Conservation (phyloP, 176 grass and related monocot genomes). For the Typha latifolia region DNA sequence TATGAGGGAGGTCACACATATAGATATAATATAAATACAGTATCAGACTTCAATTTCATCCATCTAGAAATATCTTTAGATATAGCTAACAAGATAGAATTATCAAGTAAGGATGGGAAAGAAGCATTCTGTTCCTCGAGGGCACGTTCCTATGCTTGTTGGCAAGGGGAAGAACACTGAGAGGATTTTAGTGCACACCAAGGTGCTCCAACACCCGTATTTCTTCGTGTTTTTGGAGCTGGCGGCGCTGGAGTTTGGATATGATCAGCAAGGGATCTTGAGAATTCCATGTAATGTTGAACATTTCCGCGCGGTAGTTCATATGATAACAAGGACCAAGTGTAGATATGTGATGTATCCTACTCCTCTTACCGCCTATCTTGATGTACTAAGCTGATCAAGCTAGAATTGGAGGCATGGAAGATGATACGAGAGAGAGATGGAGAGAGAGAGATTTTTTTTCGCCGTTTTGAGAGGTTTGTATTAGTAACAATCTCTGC, state of each 20-base stretch:
- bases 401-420: no score
- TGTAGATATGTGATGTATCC: constrained; percentile 7
- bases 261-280: constrained; percentile 51
- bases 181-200: constrained; percentile 49
- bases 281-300: constrained; percentile 38
- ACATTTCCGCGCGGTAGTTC: constrained; percentile 22
- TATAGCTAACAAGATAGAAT: neutral
- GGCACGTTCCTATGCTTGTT: constrained; percentile 26
- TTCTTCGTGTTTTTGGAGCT: constrained; percentile 48
- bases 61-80: neutral
- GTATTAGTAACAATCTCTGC: neutral
- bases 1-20: neutral
- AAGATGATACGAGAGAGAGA: neutral
- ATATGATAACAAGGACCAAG: constrained; percentile 16
- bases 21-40: neutral
- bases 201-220: constrained; percentile 32
- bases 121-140: neutral
- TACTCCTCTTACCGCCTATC: neutral
- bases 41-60: neutral
- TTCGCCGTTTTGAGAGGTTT: neutral
- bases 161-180: constrained; percentile 11
- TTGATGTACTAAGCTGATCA: neutral
- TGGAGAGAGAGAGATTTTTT: neutral
- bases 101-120: neutral
- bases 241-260: constrained; percentile 38